Percentiles rank a stretch among this genome's conserved stretches.
Evolutionary conservation across 495 filamentous ascomycete species (phyloP).

Genomic region (Bathelium albidoporum): DNA sequence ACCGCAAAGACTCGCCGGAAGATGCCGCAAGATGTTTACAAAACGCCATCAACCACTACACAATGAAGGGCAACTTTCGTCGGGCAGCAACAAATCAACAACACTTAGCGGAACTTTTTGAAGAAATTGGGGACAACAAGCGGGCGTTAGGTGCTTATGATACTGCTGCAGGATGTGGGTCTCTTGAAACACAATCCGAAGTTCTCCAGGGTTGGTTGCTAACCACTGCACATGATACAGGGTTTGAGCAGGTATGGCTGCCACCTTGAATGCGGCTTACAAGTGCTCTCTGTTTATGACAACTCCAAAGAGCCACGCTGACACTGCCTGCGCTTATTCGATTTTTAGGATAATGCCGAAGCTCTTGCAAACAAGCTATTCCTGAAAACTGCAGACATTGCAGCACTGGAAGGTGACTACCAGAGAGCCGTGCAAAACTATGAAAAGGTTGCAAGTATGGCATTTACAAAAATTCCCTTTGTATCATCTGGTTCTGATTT

Average conservation of each 20-base stretch:
- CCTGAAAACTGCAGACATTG: conserved; percentile 79
- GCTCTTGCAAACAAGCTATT: conserved; percentile 86
- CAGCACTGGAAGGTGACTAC: conserved; percentile 71
- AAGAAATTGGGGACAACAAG: conserved; percentile 70
- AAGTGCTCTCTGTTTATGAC: background rate
- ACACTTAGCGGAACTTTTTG: conserved; percentile 70
- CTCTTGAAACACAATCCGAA: too few species aligned
- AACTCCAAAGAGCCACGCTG: background rate
- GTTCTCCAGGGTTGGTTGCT: background rate
- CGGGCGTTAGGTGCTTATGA: conserved; percentile 70
- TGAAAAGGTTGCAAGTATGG: conserved; percentile 64
- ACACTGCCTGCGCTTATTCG: background rate
- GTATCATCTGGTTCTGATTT: background rate
- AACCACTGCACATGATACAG: background rate
- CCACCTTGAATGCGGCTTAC: conserved; percentile 20
- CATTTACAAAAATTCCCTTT: conserved; percentile 55
- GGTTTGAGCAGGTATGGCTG: conserved; percentile 50
- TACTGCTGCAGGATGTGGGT: conserved; percentile 58
- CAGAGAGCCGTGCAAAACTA: conserved; percentile 68
- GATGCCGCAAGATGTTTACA: conserved; percentile 68
- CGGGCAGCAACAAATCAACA: conserved; percentile 83
- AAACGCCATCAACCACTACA: conserved; percentile 68
- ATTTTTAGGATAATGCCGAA: conserved; percentile 55
- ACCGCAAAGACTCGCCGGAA: conserved; percentile 68
- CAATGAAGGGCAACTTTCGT: conserved; percentile 72